Evolutionary conservation across 257 asterid genomes (phyloP).

Genomic region (Solanum chiquidenum): DNA sequence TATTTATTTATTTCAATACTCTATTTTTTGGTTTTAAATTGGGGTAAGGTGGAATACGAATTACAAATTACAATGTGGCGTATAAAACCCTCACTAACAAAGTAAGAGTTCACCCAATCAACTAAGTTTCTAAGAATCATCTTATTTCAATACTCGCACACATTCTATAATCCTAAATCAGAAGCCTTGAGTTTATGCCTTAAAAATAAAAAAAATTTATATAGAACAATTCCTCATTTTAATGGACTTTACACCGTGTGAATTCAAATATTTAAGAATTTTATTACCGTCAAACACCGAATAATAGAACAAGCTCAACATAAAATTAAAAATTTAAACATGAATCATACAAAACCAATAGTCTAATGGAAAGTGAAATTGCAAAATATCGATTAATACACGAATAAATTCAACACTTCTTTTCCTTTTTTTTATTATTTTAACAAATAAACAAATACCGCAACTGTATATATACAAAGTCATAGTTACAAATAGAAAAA

Average conservation of each 20-base stretch:
- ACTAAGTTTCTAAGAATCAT: too few relatives aligned
- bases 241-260: background rate
- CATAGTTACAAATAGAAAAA: background rate
- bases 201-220: background rate
- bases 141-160: too few relatives aligned
- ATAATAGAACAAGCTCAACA: background rate
- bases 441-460: background rate
- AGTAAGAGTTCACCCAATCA: too few relatives aligned
- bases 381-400: background rate
- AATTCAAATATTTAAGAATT: background rate
- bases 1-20: too few relatives aligned
- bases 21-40: too few relatives aligned
- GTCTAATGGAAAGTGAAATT: background rate
- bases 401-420: background rate
- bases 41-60: too few relatives aligned
- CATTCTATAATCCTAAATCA: background rate
- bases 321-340: background rate
- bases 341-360: background rate
- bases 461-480: background rate
- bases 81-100: too few relatives aligned
- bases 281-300: background rate
- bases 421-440: background rate
- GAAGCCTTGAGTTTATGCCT: rapidly evolving
- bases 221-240: background rate
- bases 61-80: too few relatives aligned